Base-by-base conservation (phyloP, 2,329 filamentous ascomycete species). In the Bipolaris gigantea region DNA sequence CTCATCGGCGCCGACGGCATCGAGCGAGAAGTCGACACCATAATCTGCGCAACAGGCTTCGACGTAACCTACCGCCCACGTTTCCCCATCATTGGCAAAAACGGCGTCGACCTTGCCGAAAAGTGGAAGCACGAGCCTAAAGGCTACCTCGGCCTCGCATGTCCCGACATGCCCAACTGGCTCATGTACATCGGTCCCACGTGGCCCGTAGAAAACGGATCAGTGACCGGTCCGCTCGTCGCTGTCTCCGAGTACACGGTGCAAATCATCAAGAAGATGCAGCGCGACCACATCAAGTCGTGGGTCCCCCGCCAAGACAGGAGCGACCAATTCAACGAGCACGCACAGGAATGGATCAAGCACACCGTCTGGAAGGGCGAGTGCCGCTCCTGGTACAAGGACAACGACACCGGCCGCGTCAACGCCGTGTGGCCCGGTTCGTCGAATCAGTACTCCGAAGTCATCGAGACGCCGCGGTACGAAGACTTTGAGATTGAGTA, bases 361-460 rank as follows among this genome's bases (percentile, higher is more conserved):
- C 75, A 79, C 53, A 81, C 78, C 0, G 78, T 81, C 7, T 81
- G 77, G 77, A 79, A 76, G 51, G 72, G 76, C 21, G 69, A 75
- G 5, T 80, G 79, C 50, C 71, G 77, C 39, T 62, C 63, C 1
- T 79, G 77, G 76, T 80, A 79, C 65, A 77, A 77, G 61, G 75
- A 81, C 62, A 73, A 74, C 27, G 63, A 70, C 0, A 73, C 71
- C 1, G 71, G 70, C 1, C 64, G 70, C 4, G 67, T 74, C 19
- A 73, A 72, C 19, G 69, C 79, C 3, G 70, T 83, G 1, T 83
- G 77, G 76, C 80, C 81, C 0, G 81, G 81, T 3, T 77, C 74
- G 3, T 79, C 76, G 0, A 73, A 83, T 38, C 80, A 83, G 49
- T 83, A 81, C 55, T 70, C 64, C 18, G 62, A 76, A 50, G 65